These are phyloP conservation scores for Phytophthora sp. DNA, from an alignment of 352 stramenopile genomes.

Conservation along the genomic window DNA sequence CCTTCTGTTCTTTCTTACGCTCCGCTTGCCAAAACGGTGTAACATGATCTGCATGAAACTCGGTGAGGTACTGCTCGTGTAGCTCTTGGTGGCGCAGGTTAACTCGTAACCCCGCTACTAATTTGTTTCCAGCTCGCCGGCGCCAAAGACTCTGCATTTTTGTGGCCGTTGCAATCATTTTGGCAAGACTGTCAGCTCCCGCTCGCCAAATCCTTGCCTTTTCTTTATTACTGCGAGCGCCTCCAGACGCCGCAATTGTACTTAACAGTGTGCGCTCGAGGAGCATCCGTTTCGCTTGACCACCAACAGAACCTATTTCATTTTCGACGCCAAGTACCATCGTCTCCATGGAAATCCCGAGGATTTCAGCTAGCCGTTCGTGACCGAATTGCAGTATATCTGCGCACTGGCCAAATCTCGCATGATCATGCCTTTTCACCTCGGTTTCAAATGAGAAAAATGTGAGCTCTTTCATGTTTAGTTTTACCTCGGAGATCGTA, in stretches of 20 bases:
- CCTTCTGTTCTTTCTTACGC: conserved; percentile 56
- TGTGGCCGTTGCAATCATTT: conserved; percentile 45
- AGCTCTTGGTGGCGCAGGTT: conserved; percentile 41
- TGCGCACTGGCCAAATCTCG: conserved; percentile 42
- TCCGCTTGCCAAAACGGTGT: conserved; percentile 71
- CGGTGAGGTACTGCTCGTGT: conserved; percentile 54
- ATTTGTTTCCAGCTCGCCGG: conserved; percentile 42
- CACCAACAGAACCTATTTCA: neutral
- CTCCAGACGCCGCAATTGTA: conserved; percentile 17
- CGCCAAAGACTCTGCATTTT: conserved; percentile 65
- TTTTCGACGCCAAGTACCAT: conserved; percentile 35
- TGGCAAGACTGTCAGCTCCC: conserved; percentile 26
- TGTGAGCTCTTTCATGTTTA: conserved; percentile 57
- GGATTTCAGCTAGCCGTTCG: conserved; percentile 64
- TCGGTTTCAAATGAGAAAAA: conserved; percentile 56
- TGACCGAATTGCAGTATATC: conserved; percentile 68
- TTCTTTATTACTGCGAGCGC: conserved; percentile 26
- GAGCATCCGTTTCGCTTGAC: neutral
- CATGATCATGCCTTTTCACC: conserved; percentile 54
- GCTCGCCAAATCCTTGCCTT: conserved; percentile 36
- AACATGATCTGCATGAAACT: conserved; percentile 64
- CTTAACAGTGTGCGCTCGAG: conserved; percentile 22
- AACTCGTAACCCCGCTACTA: conserved; percentile 46
- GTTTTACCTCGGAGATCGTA: conserved; percentile 70
- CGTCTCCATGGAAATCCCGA: conserved; percentile 49